These are phyloP conservation scores for Albugo candida DNA, from an alignment of 352 stramenopile genomes.

Conservation along the genomic window DNA sequence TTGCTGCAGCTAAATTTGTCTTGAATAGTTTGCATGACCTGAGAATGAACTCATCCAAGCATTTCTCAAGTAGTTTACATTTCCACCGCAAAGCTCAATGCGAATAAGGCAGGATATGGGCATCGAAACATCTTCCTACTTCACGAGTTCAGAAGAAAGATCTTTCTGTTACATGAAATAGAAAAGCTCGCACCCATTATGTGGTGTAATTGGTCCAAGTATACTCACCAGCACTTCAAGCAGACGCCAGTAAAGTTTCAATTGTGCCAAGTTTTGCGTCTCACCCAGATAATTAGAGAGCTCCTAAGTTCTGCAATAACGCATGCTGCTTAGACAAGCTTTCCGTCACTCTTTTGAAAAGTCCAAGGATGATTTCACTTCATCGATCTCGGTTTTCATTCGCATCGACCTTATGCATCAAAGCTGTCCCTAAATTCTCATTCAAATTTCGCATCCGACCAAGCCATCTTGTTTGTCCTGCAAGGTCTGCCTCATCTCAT, in stretches of 20 bases:
- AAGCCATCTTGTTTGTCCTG: conserved; percentile 71
- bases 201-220: conserved; percentile 50
- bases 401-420: neutral
- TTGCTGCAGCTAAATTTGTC: too few species aligned
- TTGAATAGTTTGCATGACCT: too few species aligned
- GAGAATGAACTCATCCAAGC: too few species aligned
- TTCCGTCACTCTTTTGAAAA: conserved; percentile 67
- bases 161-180: conserved; percentile 18
- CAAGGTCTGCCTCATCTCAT: conserved; percentile 75
- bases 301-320: conserved; percentile 83
- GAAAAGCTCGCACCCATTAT: conserved; percentile 69
- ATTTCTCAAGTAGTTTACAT: too few species aligned
- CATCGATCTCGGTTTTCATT: conserved; percentile 11
- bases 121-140: conserved; percentile 21
- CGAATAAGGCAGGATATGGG: too few species aligned
- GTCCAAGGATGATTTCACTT: conserved; percentile 38
- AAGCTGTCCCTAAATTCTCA: neutral
- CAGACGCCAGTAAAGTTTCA: conserved; percentile 34
- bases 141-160: conserved; percentile 4
- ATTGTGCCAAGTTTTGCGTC: conserved; percentile 22
- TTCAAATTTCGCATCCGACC: conserved; percentile 54
- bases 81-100: too few species aligned
- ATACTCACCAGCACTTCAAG: conserved; percentile 45
- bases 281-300: conserved; percentile 66
- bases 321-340: conserved; percentile 54